Evolutionary conservation across 1,284 basidiomycete genomes (phyloP).

Genomic region (Rhodotorula glutinis): DNA sequence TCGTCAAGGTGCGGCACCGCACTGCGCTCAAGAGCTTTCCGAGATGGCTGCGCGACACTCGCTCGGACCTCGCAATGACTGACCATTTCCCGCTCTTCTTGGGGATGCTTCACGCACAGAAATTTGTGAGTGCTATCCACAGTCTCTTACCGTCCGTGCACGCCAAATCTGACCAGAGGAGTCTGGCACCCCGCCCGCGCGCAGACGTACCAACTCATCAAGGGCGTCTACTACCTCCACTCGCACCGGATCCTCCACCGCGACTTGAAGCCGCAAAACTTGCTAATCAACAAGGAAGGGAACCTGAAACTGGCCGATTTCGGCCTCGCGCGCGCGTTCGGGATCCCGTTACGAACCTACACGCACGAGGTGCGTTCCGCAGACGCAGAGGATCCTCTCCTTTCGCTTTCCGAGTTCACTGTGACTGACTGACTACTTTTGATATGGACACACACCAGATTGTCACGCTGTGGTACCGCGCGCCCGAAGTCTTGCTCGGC

Average conservation of each 20-base stretch:
- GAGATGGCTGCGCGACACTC: too few relatives aligned
- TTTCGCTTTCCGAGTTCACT: neutral
- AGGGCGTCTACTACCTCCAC: conserved; percentile 91
- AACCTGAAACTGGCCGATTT: conserved; percentile 96
- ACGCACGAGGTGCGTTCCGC: conserved; percentile 79
- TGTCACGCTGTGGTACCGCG: conserved; percentile 97
- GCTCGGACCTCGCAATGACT: too few relatives aligned
- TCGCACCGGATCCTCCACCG: conserved; percentile 94
- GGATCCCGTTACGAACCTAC: conserved; percentile 96
- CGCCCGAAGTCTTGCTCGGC: conserved; percentile 92
- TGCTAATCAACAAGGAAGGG: conserved; percentile 84
- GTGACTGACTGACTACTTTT: neutral
- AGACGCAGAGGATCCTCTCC: conserved; percentile 34
- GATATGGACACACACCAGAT: too few relatives aligned
- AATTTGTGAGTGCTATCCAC: conserved; percentile 57
- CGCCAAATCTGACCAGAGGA: too few relatives aligned
- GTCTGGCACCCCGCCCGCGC: neutral
- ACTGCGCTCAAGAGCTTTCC: too few relatives aligned
- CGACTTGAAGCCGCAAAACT: conserved; percentile 95
- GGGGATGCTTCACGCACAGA: too few relatives aligned
- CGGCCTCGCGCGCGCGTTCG: conserved; percentile 92
- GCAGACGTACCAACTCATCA: conserved; percentile 72
- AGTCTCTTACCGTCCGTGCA: too few relatives aligned
- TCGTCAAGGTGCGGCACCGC: conserved; percentile 69
- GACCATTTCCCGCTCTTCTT: too few relatives aligned